Evolutionary conservation across 768 basidiomycete species (phyloP).

Genomic region (Trichaptum fuscoviolaceum): DNA sequence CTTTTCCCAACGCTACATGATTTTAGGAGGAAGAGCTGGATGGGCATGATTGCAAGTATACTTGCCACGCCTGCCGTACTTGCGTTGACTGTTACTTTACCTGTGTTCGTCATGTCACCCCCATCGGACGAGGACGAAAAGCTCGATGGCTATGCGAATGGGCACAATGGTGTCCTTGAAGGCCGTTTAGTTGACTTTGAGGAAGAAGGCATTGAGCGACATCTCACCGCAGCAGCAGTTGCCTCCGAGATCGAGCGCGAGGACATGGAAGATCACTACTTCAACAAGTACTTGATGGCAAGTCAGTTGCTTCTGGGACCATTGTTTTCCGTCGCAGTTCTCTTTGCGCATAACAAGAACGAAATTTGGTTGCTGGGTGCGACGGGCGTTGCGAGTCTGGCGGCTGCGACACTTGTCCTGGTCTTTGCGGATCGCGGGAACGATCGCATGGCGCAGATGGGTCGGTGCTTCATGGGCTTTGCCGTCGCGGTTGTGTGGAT

Average conservation of each 20-base stretch:
- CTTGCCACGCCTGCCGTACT: conserved; percentile 87
- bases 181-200: conserved; percentile 62
- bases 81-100: conserved; percentile 80
- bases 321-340: conserved; percentile 62
- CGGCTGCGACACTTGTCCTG: conserved; percentile 49
- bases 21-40: conserved; percentile 62
- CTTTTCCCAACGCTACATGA: conserved; percentile 83
- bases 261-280: conserved; percentile 57
- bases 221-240: conserved; percentile 34
- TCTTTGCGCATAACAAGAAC: conserved; percentile 64
- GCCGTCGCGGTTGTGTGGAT: conserved; percentile 92
- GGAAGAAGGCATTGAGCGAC: conserved; percentile 66
- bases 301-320: conserved; percentile 82
- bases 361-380: conserved; percentile 50
- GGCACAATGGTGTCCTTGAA: conserved; percentile 23
- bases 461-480: conserved; percentile 88
- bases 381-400: conserved; percentile 48
- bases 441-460: conserved; percentile 52
- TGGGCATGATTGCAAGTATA: conserved; percentile 68
- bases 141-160: neutral
- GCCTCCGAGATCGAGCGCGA: conserved; percentile 73
- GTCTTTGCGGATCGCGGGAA: conserved; percentile 56
- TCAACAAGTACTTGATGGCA: conserved; percentile 82
- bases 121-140: conserved; percentile 27
- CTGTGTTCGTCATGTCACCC: conserved; percentile 68